Base-by-base conservation (phyloP, 768 basidiomycete species). In the Cyclocybe aegerita region DNA sequence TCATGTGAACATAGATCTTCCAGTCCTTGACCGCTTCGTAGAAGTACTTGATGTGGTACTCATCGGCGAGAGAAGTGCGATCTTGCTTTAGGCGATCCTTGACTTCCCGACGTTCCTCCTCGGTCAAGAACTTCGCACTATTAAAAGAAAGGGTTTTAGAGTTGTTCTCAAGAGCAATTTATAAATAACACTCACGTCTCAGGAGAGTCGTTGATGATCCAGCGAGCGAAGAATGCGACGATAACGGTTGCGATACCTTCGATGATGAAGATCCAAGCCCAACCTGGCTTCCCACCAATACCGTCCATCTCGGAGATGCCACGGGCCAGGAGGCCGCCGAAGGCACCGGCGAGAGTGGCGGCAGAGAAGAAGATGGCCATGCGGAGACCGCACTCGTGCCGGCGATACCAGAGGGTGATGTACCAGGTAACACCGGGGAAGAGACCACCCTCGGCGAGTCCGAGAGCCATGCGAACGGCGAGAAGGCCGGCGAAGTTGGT, bases 341-440 rank as follows among this genome's bases (percentile, higher is more conserved):
- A 69, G 14, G 67, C 67, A 11, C 67, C 67, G 14, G 67, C 61
- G 2, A 67, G 52, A 4, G 65, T 66, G 1, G 65, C 65, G 9
- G 65, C 65, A 9, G 65, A 69, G 59, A 69, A 65, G 57, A 69
- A 67, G 37, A 66, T 62, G 38, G 67, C 65, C 60, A 67, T 67
- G 9, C 64, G 64, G 34, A 67, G 56, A 51, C 66, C 63, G 41
- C 63, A 65, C 50, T 68, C 67, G 35, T 68, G 65, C 29, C 66
- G 54, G 16, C 64, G 60, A 39, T 68, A 68, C 61, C 63, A 68
- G 15, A 65, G 57, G 3, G 63, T 65, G 50, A 67, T 64, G 50
- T 68, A 65, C 61, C 61, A 66, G 6, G 64, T 65, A 5, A 65
- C 63, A 46, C 61, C 63, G 16, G 67, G 64, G 60, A 68, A 66